Evolutionary conservation across 768 basidiomycete genomes (phyloP), one percentile per base, ranked within the genome.

Genomic region (Pleurotus citrinopileatus): DNA sequence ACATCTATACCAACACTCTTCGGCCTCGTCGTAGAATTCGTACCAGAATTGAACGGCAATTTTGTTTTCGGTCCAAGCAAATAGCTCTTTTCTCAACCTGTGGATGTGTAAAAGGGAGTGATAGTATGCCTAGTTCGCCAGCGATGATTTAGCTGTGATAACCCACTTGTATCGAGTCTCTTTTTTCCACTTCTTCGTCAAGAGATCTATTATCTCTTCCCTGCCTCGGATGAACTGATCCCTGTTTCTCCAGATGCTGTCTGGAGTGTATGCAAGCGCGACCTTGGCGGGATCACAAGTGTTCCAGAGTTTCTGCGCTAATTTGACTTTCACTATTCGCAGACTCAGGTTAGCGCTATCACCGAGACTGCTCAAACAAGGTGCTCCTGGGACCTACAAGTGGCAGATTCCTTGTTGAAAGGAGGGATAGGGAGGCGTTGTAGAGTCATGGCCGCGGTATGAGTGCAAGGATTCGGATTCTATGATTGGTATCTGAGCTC

Each of bases 1-100:
- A 44, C 70, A 70, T 9, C 80, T 60, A 25, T 12, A 44, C 54
- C 67, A 73, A 78, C 79, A 79, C 53, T 70, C 66, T 27, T 68
- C 69, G 9, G 58, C 53, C 19, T 60, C 68, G 52, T 69, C 66
- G 55, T 66, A 72, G 43, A 65, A 71, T 53, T 81, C 80, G 60
- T 79, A 81, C 76, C 78, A 80, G 57, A 80, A 71, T 65, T 81
- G 74, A 22, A 79, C 79, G 2, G 77, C 77, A 52, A 84, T 83
- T 65, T 73, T 78, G 65, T 83, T 75, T 37, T 77, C 77, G 10
- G 64, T 65, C 61, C 80, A 83, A 1, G 78, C 70, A 55, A 83
- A 83, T 20, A 83, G 65, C 60, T 80, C 77, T 60, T 84, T 83
- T 17, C 79, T 65, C 38, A 80, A 64, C 15, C 64, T 44, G 6